Evolutionary conservation across 2,329 filamentous ascomycete genomes (phyloP).

Genomic region (Myriosclerotinia curreyana): DNA sequence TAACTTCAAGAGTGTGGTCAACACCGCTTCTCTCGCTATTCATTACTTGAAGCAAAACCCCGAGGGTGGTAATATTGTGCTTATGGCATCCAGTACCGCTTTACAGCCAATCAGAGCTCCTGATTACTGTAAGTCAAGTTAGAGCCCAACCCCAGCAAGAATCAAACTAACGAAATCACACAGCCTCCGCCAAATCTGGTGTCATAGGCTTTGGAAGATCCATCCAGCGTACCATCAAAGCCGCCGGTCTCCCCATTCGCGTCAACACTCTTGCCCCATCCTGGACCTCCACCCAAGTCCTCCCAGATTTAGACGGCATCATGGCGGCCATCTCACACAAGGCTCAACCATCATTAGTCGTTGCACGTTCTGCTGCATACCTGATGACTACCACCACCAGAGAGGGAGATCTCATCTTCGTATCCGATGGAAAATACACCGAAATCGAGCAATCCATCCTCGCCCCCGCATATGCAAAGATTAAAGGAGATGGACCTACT

Average conservation of each 20-base stretch:
- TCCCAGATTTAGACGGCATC: conserved; percentile 42
- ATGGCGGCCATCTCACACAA: conserved; percentile 43
- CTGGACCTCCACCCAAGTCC: conserved; percentile 52
- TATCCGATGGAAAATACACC: conserved; percentile 47
- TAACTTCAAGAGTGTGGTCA: conserved; percentile 49
- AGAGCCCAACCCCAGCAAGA: neutral
- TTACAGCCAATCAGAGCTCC: conserved; percentile 50
- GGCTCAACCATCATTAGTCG: conserved; percentile 46
- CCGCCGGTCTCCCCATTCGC: conserved; percentile 42
- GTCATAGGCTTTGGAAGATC: conserved; percentile 53
- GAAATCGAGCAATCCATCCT: conserved; percentile 52
- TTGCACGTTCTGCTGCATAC: conserved; percentile 49
- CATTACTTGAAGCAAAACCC: conserved; percentile 50
- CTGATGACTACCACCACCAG: conserved; percentile 49
- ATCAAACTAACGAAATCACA: conserved; percentile 33
- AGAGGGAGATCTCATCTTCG: conserved; percentile 53
- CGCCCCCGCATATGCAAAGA: conserved; percentile 39
- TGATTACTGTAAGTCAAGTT: conserved; percentile 45
- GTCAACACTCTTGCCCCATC: conserved; percentile 55
- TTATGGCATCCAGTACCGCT: conserved; percentile 51
- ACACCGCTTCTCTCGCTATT: conserved; percentile 49
- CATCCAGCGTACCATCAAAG: conserved; percentile 42
- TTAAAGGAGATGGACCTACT: conserved; percentile 38
- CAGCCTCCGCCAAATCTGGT: conserved; percentile 53
- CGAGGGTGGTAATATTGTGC: conserved; percentile 51